Percentiles rank a stretch among this genome's conserved stretches.
Evolutionary conservation across 352 stramenopile genomes (phyloP).

Genomic region (Phytopythium sindhum): DNA sequence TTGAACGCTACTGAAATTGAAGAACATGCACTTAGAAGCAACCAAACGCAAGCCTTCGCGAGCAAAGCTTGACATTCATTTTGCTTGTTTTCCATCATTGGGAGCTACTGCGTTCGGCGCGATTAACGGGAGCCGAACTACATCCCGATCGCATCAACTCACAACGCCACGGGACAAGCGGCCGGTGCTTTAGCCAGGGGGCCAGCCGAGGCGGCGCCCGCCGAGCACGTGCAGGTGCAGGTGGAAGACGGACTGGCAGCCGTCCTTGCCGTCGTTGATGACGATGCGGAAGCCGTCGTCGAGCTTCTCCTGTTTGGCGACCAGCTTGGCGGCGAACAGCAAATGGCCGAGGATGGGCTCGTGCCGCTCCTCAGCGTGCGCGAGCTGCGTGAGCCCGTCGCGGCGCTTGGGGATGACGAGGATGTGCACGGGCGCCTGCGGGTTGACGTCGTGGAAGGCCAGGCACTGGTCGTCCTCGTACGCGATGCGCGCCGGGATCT

Average conservation of each 20-base stretch:
- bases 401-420: conserved; percentile 97
- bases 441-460: conserved; percentile 98
- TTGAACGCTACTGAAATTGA: too few relatives aligned
- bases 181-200: conserved; percentile 73
- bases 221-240: conserved; percentile 95
- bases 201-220: conserved; percentile 92
- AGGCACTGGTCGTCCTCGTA: conserved; percentile 95
- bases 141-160: background rate
- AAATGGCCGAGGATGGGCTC: conserved; percentile 93
- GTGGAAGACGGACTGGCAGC: conserved; percentile 89
- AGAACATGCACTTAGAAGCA: too few relatives aligned
- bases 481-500: conserved; percentile 95
- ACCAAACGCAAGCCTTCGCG: background rate
- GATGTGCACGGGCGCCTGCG: conserved; percentile 94
- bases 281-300: conserved; percentile 95
- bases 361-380: conserved; percentile 89
- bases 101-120: background rate
- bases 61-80: background rate
- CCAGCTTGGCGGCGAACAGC: conserved; percentile 90
- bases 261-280: conserved; percentile 96
- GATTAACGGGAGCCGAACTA: background rate
- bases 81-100: background rate
- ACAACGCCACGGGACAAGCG: background rate
- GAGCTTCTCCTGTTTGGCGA: conserved; percentile 90
- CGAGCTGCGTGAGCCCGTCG: conserved; percentile 90